These are phyloP conservation scores for Colletotrichum sp. DNA, from an alignment of 2,329 filamentous ascomycete genomes.

Conservation along the genomic window DNA sequence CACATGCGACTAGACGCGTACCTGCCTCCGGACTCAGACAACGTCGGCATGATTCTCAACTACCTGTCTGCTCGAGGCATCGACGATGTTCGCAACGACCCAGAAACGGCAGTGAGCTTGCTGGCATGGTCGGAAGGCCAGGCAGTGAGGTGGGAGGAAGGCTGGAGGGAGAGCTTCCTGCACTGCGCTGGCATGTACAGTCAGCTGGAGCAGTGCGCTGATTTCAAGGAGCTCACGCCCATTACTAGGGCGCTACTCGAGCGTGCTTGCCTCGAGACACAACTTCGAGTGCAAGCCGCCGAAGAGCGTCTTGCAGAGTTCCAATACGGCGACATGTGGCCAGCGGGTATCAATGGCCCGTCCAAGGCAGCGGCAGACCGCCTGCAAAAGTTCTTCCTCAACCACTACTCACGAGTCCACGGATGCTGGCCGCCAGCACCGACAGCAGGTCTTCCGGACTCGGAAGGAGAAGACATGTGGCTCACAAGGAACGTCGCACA, in stretches of 20 bases:
- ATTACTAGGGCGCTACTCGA: slow-evolving; percentile 69
- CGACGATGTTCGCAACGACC: slow-evolving; percentile 68
- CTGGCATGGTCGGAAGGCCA: slow-evolving; percentile 71
- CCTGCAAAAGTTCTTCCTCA: slow-evolving; percentile 64
- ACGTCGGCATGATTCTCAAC: slow-evolving; percentile 63
- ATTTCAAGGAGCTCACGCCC: slow-evolving; percentile 64
- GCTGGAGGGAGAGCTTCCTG: slow-evolving; percentile 71
- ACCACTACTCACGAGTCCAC: slow-evolving; percentile 61
- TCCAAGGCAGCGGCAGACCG: slow-evolving; percentile 62
- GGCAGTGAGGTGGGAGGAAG: slow-evolving; percentile 67
- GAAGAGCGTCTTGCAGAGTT: slow-evolving; percentile 67
- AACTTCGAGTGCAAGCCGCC: slow-evolving; percentile 65
- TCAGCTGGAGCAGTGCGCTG: slow-evolving; percentile 54
- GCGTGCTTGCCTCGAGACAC: slow-evolving; percentile 64
- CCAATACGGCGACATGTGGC: slow-evolving; percentile 68
- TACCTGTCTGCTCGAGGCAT: slow-evolving; percentile 65
- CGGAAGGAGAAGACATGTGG: slow-evolving; percentile 56
- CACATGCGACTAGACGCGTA: slow-evolving; percentile 65
- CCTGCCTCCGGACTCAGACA: slow-evolving; percentile 61
- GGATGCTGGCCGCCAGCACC: slow-evolving; percentile 62
- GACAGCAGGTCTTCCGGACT: slow-evolving; percentile 21
- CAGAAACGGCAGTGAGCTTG: slow-evolving; percentile 63
- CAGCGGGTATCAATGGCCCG: slow-evolving; percentile 37
- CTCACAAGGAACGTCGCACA: slow-evolving; percentile 63
- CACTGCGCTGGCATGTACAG: slow-evolving; percentile 71